Base-by-base conservation (phyloP, 495 filamentous ascomycete species). In the Astrothelium macrocarpum region DNA sequence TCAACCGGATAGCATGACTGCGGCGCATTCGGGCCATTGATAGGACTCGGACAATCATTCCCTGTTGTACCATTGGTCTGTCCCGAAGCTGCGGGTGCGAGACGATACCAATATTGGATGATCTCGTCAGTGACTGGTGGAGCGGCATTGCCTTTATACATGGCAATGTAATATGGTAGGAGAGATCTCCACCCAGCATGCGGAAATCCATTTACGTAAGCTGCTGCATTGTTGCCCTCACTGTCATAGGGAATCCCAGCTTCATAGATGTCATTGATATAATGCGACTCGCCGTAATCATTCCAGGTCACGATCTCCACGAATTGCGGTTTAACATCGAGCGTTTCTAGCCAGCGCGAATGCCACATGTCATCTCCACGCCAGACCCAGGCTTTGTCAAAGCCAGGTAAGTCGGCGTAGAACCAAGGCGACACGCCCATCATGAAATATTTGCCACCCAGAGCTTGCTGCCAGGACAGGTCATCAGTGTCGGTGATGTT, bases 391-490 rank as follows among this genome's bases (percentile, higher is more conserved):
- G 90, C 88, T 71, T 91, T 91, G 64, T 76, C 75, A 71, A 81
- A 88, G 42, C 82, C 79, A 0, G 88, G 85, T 20, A 90, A 76
- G 60, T 87, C 86, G 70, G 78, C 80, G 66, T 87, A 92, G 72
- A 91, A 90, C 83, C 86, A 90, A 1, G 88, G 88, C 18, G 86
- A 85, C 16, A 89, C 84, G 18, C 83, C 82, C 88, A 90, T 90
- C 88, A 91, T 90, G 74, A 85, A 91, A 5, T 83, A 77, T 72
- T 89, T 89, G 0, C 78, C 80, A 9, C 67, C 71, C 12, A 82
- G 72, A 20, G 72, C 74, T 11, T 75, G 70, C 42, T 78, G 76
- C 74, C 84, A 90, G 0, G 76, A 72, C 23, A 72, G 64, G 65
- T 91, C 88, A 29, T 78, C 77, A 20, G 73, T 72, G 0, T 76